Evolutionary conservation across 2,329 filamentous ascomycete genomes (phyloP).

Genomic region (Aspergillus sp.): DNA sequence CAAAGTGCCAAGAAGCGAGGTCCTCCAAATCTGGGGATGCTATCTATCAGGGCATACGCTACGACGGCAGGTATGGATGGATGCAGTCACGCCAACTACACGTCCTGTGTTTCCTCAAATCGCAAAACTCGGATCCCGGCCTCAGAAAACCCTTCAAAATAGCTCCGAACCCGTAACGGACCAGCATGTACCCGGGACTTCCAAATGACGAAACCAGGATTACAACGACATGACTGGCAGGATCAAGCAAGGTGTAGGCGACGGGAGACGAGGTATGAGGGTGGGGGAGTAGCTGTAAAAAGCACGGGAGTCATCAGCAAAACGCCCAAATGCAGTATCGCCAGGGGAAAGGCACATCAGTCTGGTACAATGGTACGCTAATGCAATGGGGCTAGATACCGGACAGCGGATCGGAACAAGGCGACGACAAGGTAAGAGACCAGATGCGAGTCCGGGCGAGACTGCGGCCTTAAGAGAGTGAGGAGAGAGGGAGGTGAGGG

Average conservation of each 20-base stretch:
- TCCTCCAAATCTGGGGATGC: slow-evolving; percentile 9
- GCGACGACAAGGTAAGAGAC: background rate
- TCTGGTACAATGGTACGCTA: slow-evolving; percentile 18
- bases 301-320: slow-evolving; percentile 14
- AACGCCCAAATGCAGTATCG: slow-evolving; percentile 6
- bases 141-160: slow-evolving; percentile 11
- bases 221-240: slow-evolving; percentile 32
- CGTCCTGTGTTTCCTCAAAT: slow-evolving; percentile 9
- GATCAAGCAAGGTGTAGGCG: slow-evolving; percentile 5
- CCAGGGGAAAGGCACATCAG: slow-evolving; percentile 10
- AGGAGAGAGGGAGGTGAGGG: slow-evolving; percentile 13
- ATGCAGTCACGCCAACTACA: slow-evolving; percentile 13
- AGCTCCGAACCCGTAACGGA: slow-evolving; percentile 21
- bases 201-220: slow-evolving; percentile 17
- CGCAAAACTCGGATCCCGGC: slow-evolving; percentile 12
- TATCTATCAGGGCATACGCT: slow-evolving; percentile 22
- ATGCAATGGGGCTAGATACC: slow-evolving; percentile 22
- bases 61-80: slow-evolving; percentile 14
- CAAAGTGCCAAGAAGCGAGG: slow-evolving; percentile 8
- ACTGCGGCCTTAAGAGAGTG: slow-evolving; percentile 20
- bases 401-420: slow-evolving; percentile 13
- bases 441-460: background rate
- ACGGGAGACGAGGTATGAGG: slow-evolving; percentile 12
- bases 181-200: slow-evolving; percentile 21
- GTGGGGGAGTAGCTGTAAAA: slow-evolving; percentile 15